These are phyloP conservation scores for Pestalotiopsis sp. DNA, from an alignment of 2,329 filamentous ascomycete genomes.

Conservation along the genomic window DNA sequence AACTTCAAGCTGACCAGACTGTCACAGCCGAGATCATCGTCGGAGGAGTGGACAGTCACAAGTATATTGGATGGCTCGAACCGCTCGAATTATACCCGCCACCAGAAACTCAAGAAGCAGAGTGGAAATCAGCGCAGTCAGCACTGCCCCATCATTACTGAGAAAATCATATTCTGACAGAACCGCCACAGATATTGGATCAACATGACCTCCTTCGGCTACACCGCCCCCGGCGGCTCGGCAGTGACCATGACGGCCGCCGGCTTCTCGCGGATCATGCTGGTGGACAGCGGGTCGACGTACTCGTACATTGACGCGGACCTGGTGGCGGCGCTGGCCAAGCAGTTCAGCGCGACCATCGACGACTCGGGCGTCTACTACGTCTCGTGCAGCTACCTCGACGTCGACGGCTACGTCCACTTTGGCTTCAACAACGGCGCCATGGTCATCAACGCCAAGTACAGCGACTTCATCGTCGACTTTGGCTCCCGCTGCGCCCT, in stretches of 20 bases:
- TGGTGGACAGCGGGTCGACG: slow-evolving; percentile 66
- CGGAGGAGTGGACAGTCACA: slow-evolving; percentile 47
- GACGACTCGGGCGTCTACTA: slow-evolving; percentile 28
- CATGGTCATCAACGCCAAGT: slow-evolving; percentile 42
- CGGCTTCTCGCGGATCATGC: slow-evolving; percentile 42
- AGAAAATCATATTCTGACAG: neutral
- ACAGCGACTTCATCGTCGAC: slow-evolving; percentile 44
- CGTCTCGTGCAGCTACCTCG: slow-evolving; percentile 40
- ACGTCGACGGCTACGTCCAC: slow-evolving; percentile 41
- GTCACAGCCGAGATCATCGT: slow-evolving; percentile 41
- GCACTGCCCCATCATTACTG: slow-evolving; percentile 6
- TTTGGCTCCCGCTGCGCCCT: slow-evolving; percentile 36
- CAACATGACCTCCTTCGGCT: slow-evolving; percentile 37
- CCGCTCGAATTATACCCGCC: slow-evolving; percentile 36
- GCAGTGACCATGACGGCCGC: slow-evolving; percentile 27
- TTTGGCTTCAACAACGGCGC: slow-evolving; percentile 46
- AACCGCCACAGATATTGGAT: slow-evolving; percentile 32
- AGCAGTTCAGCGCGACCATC: slow-evolving; percentile 30
- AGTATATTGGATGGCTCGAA: slow-evolving; percentile 39
- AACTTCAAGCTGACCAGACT: neutral
- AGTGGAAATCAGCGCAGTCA: slow-evolving; percentile 34
- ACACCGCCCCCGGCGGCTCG: slow-evolving; percentile 27
- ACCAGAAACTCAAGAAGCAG: slow-evolving; percentile 31
- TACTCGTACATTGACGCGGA: slow-evolving; percentile 63
- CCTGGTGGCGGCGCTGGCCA: slow-evolving; percentile 44